Base-by-base conservation (phyloP, 352 stramenopile genomes). In the Aphanomyces cochlioides region DNA sequence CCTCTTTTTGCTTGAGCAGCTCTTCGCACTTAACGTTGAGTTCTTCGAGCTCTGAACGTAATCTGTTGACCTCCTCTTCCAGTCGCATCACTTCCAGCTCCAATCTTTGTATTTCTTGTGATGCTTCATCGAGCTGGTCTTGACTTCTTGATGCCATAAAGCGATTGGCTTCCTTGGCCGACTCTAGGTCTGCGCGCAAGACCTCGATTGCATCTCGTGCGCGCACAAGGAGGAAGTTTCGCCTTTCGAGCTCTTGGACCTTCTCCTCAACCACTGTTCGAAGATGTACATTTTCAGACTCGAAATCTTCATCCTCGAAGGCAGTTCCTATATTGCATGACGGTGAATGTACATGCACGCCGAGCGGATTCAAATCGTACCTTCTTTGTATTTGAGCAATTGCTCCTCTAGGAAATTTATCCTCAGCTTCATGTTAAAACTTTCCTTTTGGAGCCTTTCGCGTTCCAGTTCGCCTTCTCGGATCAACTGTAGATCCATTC, bases 401-500 rank as follows among this genome's bases (percentile, higher is more conserved):
- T 81, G 79, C 66, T 92, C 79, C 64, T 93, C 83, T 1, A 90
- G 73, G 45, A 81, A 80, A 39, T 83, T 83, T 48, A 90, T 82
- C 17, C 80, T 81, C 47, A 88, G 69, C 72, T 79, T 79, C 73
- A 89, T 80, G 75, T 90, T 90, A 65, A 89, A 89, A 72, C 88
- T 89, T 58, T 89, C 84, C 74, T 85, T 90, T 34, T 79, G 74
- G 4, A 93, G 75, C 3, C 78, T 78, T 57, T 92, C 80, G 37
- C 76, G 78, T 58, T 70, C 74, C 79, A 64, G 50, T 21, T 70
- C 64, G 2, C 64, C 50, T 70, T 70, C 64, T 8, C 64, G 64
- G 34, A 70, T 64, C 6, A 70, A 36, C 12, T 56, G 64, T 45
- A 67, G 21, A 36, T 67, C 59, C 15, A 48, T 50, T 21, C 43